Evolutionary conservation across 116 monocot genomes (phyloP).

Genomic region (Dioscorea cayenensis): DNA sequence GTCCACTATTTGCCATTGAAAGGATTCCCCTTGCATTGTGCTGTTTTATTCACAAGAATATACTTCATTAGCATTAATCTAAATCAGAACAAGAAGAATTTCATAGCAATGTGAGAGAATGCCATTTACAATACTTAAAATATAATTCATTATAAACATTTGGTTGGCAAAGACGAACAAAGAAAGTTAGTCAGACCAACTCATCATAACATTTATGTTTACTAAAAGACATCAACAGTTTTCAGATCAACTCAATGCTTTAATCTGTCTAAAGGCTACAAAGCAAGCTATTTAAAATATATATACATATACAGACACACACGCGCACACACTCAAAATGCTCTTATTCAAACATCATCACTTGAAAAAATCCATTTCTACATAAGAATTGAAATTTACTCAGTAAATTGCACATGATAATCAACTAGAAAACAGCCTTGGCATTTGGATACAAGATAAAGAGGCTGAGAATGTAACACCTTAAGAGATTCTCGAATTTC

Average conservation of each 20-base stretch:
- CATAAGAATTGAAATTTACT: background rate
- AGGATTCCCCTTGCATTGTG: slow-evolving; percentile 92
- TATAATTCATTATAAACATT: no score
- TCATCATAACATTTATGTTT: no score
- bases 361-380: no score
- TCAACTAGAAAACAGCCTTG: background rate
- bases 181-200: no score
- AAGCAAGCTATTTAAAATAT: no score
- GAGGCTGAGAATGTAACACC: slow-evolving; percentile 30
- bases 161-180: no score
- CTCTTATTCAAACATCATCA: no score
- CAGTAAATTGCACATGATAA: background rate
- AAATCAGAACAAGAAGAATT: background rate
- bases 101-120: background rate
- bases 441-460: background rate
- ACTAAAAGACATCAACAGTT: no score
- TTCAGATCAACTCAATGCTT: no score
- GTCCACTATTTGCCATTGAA: slow-evolving; percentile 96
- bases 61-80: slow-evolving; percentile 9
- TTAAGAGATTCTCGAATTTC: slow-evolving; percentile 92
- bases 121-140: background rate
- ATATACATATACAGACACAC: no score
- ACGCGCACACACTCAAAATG: no score
- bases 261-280: no score
- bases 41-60: slow-evolving; percentile 26